A percentile compares a stretch with the other conserved stretches of the same genome.
Conservation (phyloP, 2,329 filamentous ascomycete species). For the Aureobasidium lini region DNA sequence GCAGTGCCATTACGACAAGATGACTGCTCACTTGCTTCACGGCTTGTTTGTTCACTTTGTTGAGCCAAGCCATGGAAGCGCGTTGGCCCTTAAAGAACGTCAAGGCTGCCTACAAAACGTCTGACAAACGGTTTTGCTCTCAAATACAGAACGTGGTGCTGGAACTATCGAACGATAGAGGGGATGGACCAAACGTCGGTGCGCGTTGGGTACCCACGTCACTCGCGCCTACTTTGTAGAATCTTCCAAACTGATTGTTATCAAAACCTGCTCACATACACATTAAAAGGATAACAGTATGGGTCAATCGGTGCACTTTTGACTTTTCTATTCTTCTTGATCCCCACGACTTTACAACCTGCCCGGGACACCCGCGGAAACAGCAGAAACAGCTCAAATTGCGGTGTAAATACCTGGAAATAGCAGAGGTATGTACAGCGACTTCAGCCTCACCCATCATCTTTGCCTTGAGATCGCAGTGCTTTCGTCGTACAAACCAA, state of each 20-base stretch:
- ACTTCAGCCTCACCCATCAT: neutral
- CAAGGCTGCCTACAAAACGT: neutral
- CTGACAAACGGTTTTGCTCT: neutral
- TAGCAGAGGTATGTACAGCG: slow-evolving; percentile 1
- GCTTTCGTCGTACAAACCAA: too few species aligned
- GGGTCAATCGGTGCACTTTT: neutral
- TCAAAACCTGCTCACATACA: slow-evolving; percentile 1
- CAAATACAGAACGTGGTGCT: neutral
- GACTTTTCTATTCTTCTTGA: neutral
- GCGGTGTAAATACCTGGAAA: neutral
- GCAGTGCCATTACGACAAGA: slow-evolving; percentile 3
- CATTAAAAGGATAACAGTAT: neutral
- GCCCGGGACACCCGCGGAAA: neutral
- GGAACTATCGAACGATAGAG: too few species aligned
- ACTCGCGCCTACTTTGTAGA: slow-evolving; percentile 6
- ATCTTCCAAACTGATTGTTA: slow-evolving; percentile 5
- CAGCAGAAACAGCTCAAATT: neutral
- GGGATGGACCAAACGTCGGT: neutral
- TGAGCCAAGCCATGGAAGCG: neutral
- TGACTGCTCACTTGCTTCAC: neutral
- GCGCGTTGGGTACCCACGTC: neutral
- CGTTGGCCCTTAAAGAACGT: neutral
- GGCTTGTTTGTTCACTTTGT: neutral
- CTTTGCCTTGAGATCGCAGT: neutral
- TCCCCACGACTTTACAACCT: neutral